Evolutionary conservation across 169 alveolate species (phyloP), one percentile per base, ranked within the genome.

Genomic region (Plasmodium reichenowi): DNA sequence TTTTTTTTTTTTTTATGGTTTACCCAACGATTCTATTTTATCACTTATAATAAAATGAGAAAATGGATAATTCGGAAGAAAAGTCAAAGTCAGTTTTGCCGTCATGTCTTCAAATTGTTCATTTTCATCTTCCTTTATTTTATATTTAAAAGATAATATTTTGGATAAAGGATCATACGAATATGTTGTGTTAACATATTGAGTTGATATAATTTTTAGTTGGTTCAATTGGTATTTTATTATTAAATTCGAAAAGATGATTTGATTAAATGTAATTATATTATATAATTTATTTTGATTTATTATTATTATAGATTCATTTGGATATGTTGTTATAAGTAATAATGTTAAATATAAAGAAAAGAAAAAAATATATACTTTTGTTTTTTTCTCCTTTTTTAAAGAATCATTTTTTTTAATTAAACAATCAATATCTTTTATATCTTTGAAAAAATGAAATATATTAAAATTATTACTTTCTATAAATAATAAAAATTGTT

Each of bases 61-160:
- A 32, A 83, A 83, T 3, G 91, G 91, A 13, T 83, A 83, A 32
- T 71, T 71, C 1, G 91, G 91, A 12, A 70, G 38, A 52, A 83
- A 83, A 9, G 7, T 38, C 38, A 83, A 22, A 22, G 91, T 54
- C 26, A 83, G 48, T 63, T 70, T 83, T 13, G 86, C 91, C 3
- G 91, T 83, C 2, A 83, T 73, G 20, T 58, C 85, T 43, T 83
- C 91, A 38, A 70, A 43, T 17, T 68, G 63, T n/a, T 83, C 70
- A 43, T 63, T 60, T 24, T 83, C 91, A 32, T 83, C 86, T 43
- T 83, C 91, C 24, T 43, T 52, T 56, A 83, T 59, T 48, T 83
- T 83, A 13, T 68, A 83, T 63, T 83, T 83, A 50, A 83, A 83
- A 38, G 15, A 43, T 0, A 83, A 63, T 10, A 64, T 83, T 58